Evolutionary conservation across 1,284 basidiomycete species (phyloP).

Genomic region (Volvariella surrecta): DNA sequence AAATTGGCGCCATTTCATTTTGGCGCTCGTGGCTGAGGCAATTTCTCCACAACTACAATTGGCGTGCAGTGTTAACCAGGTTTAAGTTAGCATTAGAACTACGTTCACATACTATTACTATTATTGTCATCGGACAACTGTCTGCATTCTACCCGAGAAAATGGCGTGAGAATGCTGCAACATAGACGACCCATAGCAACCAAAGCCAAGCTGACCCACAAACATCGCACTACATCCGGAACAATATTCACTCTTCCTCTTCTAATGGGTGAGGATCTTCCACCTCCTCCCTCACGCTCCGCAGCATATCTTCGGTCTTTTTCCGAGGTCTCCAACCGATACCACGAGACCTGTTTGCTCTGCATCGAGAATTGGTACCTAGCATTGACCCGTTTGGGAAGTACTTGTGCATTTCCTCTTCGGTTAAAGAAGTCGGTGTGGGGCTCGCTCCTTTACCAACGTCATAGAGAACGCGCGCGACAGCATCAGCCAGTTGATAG

Average conservation of each 20-base stretch:
- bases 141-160: too few relatives aligned
- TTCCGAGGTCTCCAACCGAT: conserved; percentile 33
- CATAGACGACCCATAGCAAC: background rate
- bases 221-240: background rate
- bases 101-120: too few relatives aligned
- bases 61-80: too few relatives aligned
- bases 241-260: background rate
- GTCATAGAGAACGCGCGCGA: conserved; percentile 26
- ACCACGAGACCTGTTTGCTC: conserved; percentile 20
- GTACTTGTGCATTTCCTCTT: conserved; percentile 25
- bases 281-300: conserved; percentile 29
- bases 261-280: conserved; percentile 10
- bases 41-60: too few relatives aligned
- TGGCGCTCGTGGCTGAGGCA: too few relatives aligned
- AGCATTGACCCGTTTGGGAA: conserved; percentile 21
- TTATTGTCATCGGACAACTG: too few relatives aligned
- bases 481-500: conserved; percentile 27
- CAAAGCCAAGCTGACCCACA: background rate
- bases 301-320: conserved; percentile 33
- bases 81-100: too few relatives aligned
- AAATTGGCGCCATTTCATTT: too few relatives aligned
- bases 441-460: conserved; percentile 24
- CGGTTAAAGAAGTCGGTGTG: conserved; percentile 32
- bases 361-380: conserved; percentile 32
- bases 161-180: too few relatives aligned